Evolutionary conservation across 176 grass and related monocot species (phyloP).

Genomic region (Carex kokanica): DNA sequence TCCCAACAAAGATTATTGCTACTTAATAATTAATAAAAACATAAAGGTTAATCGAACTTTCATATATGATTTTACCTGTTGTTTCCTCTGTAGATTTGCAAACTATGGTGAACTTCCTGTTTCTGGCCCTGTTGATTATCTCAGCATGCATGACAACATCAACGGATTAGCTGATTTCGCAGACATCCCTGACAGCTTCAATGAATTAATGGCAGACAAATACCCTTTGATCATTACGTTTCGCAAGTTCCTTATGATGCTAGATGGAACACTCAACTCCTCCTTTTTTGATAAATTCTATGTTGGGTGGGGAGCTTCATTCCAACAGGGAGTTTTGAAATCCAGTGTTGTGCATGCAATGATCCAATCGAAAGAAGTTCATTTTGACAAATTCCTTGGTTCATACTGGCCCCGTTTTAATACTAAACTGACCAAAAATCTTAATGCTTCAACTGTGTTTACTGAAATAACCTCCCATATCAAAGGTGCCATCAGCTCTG

Average conservation of each 20-base stretch:
- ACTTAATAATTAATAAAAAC: too few relatives aligned
- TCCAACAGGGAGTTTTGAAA: constrained; percentile 40
- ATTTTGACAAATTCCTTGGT: constrained; percentile 62
- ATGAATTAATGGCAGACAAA: constrained; percentile 21
- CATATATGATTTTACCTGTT: neutral
- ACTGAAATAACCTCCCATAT: constrained; percentile 84
- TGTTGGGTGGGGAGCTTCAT: constrained; percentile 30
- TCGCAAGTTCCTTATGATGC: constrained; percentile 78
- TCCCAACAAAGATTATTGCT: too few relatives aligned
- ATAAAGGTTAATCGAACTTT: neutral
- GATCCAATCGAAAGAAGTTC: constrained; percentile 70
- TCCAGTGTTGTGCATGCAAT: constrained; percentile 37
- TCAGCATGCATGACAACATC: constrained; percentile 50
- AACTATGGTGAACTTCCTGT: constrained; percentile 19
- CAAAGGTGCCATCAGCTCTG: constrained; percentile 38
- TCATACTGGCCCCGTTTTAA: constrained; percentile 76
- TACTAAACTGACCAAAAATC: constrained; percentile 49
- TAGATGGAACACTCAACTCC: constrained; percentile 58
- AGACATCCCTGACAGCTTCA: constrained; percentile 59
- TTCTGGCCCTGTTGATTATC: constrained; percentile 23
- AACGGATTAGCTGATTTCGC: constrained; percentile 47
- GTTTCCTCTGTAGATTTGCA: constrained; percentile 35
- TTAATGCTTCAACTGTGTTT: constrained; percentile 70
- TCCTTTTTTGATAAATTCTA: constrained; percentile 68
- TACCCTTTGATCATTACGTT: constrained; percentile 73